A percentile compares a stretch with the other conserved stretches of the same genome.
phyloP scores from a whole-genome alignment of 352 stramenopile species.

The Aphanomyces euteiches region DNA sequence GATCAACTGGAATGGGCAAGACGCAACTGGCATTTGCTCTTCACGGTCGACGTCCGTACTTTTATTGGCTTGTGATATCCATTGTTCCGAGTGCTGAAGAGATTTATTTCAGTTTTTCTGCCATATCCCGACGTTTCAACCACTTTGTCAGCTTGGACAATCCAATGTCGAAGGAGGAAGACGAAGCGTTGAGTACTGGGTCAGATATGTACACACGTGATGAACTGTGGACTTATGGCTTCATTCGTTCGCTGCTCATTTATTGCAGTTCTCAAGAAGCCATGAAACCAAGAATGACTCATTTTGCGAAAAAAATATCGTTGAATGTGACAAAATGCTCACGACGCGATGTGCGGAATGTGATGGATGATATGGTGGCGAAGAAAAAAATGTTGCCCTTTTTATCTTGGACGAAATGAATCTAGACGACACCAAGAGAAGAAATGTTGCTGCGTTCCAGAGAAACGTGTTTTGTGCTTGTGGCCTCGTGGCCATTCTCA shows the following conservation, averaged over 20 bases:
- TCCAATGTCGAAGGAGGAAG: not conserved
- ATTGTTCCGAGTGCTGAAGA: too few relatives aligned
- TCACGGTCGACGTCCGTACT: conserved; percentile 28
- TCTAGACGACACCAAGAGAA: not conserved
- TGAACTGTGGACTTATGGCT: conserved; percentile 31
- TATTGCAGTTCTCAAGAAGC: conserved; percentile 20
- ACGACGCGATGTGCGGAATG: conserved; percentile 1
- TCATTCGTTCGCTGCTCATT: conserved; percentile 30
- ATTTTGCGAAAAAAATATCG: conserved; percentile 20
- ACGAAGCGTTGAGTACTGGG: not conserved
- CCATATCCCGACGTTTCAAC: conserved; percentile 1
- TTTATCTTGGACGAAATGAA: conserved; percentile 32
- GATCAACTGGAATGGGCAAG: conserved; percentile 33
- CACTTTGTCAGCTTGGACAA: not conserved
- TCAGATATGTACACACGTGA: conserved; percentile 22
- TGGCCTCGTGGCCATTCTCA: conserved; percentile 34
- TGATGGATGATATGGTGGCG: conserved; percentile 31
- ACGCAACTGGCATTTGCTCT: conserved; percentile 34
- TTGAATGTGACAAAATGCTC: conserved; percentile 25
- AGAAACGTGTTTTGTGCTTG: conserved; percentile 35
- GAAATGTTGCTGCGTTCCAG: conserved; percentile 35
- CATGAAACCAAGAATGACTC: conserved; percentile 11
- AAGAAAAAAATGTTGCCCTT: conserved; percentile 31
- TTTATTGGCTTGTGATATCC: too few relatives aligned
- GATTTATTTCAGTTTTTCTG: conserved; percentile 24